A percentile compares a stretch with the other conserved stretches of the same genome.
Evolutionary conservation across 2,329 filamentous ascomycete genomes (phyloP).

Genomic region (Grosmannia serpens): DNA sequence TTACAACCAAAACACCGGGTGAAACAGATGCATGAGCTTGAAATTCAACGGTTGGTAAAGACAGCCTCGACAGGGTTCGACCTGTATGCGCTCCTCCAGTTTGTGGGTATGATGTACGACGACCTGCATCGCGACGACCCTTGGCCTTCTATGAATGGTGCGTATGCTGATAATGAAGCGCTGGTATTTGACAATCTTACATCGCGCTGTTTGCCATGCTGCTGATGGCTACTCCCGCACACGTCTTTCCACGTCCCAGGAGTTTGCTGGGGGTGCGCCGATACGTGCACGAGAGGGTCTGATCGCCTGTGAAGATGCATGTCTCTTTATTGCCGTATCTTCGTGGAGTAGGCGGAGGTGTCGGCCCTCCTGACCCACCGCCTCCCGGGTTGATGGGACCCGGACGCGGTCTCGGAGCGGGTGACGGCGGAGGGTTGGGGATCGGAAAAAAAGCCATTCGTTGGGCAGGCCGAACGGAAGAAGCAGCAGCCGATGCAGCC

Average conservation of each 20-base stretch:
- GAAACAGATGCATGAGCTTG: too few species aligned
- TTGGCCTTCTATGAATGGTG: not conserved
- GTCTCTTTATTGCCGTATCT: not conserved
- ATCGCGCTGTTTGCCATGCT: not conserved
- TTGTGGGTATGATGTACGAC: not conserved
- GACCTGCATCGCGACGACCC: not conserved
- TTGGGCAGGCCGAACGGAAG: not conserved
- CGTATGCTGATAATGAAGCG: not conserved
- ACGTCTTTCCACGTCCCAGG: not conserved
- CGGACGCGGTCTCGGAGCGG: constrained; percentile 7
- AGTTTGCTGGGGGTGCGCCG: not conserved
- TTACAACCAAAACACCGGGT: too few species aligned
- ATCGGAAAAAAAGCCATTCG: not conserved
- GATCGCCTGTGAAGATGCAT: not conserved
- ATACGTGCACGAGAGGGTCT: not conserved
- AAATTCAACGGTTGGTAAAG: too few species aligned
- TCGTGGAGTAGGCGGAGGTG: constrained; percentile 9
- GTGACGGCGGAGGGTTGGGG: constrained; percentile 4
- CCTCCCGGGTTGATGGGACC: constrained; percentile 8
- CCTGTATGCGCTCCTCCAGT: too few species aligned
- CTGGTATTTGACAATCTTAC: not conserved
- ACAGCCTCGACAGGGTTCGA: too few species aligned
- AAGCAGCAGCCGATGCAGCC: not conserved
- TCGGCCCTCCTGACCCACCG: constrained; percentile 10
- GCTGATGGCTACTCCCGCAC: not conserved